Evolutionary conservation across 495 filamentous ascomycete species (phyloP).

Genomic region (Endocarpon pusillum): DNA sequence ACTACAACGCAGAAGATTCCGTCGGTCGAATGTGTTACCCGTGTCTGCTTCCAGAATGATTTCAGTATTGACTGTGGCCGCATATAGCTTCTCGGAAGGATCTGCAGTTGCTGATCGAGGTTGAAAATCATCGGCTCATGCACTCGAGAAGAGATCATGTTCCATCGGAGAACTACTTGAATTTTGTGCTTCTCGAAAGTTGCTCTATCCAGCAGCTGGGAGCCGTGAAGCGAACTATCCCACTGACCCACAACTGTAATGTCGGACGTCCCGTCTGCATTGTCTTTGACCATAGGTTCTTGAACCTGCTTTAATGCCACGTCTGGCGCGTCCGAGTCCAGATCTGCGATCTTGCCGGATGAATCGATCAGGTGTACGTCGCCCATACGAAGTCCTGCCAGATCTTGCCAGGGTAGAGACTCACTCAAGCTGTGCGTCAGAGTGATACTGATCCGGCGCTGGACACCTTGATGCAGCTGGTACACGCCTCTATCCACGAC

Average conservation of each 20-base stretch:
- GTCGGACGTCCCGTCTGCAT: conserved; percentile 82
- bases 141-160: conserved; percentile 61
- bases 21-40: conserved; percentile 73
- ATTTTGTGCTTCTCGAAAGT: conserved; percentile 85
- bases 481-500: conserved; percentile 73
- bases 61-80: conserved; percentile 75
- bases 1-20: conserved; percentile 73
- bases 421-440: conserved; percentile 81
- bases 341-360: conserved; percentile 66
- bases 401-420: conserved; percentile 69
- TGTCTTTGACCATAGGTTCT: conserved; percentile 57
- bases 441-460: conserved; percentile 72
- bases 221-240: conserved; percentile 89
- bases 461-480: conserved; percentile 88
- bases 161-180: conserved; percentile 71
- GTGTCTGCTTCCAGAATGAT: conserved; percentile 65
- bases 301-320: conserved; percentile 59
- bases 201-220: conserved; percentile 70
- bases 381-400: conserved; percentile 56
- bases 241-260: conserved; percentile 77
- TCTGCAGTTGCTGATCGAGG: conserved; percentile 60
- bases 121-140: conserved; percentile 72
- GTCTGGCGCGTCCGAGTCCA: conserved; percentile 51
- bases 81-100: conserved; percentile 68
- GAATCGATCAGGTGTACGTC: conserved; percentile 68